A percentile compares a stretch with the other conserved stretches of the same genome.
Evolutionary conservation across 2,329 filamentous ascomycete species (phyloP).

Genomic region (Penicillium brasilianum): DNA sequence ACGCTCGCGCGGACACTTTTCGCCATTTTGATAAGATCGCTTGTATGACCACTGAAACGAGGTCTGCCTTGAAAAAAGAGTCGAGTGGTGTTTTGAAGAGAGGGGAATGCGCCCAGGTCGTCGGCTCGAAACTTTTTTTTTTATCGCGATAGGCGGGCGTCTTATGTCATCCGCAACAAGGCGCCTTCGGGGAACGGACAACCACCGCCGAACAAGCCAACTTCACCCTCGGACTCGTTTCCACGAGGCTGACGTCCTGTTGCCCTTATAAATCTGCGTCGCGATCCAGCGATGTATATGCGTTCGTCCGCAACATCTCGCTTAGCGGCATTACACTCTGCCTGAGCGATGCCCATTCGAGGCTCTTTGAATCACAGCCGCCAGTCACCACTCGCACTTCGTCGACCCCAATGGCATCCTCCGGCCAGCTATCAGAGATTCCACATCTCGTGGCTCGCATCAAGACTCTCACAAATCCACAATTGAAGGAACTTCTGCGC

Average conservation of each 20-base stretch:
- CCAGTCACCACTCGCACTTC: not conserved
- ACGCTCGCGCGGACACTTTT: conserved; percentile 81
- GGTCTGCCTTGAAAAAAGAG: conserved; percentile 6
- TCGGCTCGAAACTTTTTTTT: conserved; percentile 17
- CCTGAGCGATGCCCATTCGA: conserved; percentile 23
- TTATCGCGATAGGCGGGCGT: conserved; percentile 26
- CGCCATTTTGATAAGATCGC: conserved; percentile 67
- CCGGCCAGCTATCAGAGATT: conserved; percentile 48
- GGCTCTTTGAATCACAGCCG: conserved; percentile 16
- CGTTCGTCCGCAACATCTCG: conserved; percentile 26
- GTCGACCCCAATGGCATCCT: conserved; percentile 40
- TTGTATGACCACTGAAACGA: not conserved
- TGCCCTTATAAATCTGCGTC: not conserved
- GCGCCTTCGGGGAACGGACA: conserved; percentile 12
- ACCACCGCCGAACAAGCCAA: not conserved
- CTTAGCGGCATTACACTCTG: conserved; percentile 30
- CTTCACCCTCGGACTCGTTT: not conserved
- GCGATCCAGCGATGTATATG: conserved; percentile 37
- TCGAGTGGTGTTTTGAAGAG: too few relatives aligned
- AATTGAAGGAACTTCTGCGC: conserved; percentile 77
- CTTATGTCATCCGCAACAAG: conserved; percentile 42
- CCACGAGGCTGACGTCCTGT: not conserved
- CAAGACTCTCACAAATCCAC: conserved; percentile 64
- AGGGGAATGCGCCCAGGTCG: not conserved
- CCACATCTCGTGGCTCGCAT: conserved; percentile 51